These are phyloP conservation scores for Porodaedalea pini DNA, from an alignment of 1,284 basidiomycete genomes.

Conservation along the genomic window DNA sequence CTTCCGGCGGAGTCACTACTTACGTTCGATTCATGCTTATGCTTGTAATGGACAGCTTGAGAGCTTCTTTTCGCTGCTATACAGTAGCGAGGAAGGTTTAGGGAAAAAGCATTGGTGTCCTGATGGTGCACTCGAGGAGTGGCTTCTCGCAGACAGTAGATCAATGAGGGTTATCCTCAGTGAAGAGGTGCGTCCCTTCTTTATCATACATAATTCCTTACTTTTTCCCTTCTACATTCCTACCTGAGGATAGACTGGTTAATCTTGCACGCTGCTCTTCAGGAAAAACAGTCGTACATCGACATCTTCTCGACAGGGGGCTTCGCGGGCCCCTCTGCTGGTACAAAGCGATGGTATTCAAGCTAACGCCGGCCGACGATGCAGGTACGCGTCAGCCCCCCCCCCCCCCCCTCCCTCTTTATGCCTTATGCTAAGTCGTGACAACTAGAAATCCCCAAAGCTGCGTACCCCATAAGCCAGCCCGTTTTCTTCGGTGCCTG, in stretches of 20 bases:
- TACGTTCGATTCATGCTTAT: not conserved
- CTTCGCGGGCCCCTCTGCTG: conserved; percentile 25
- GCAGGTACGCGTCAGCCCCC: conserved; percentile 21
- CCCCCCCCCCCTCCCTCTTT: not conserved
- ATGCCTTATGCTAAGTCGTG: not conserved
- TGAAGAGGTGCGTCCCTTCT: conserved; percentile 23
- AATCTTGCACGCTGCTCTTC: not conserved
- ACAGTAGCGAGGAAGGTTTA: conserved; percentile 26
- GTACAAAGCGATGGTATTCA: conserved; percentile 28
- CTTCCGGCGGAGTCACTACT: too few relatives aligned
- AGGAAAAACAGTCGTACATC: conserved; percentile 7
- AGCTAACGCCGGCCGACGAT: conserved; percentile 27
- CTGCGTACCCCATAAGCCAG: conserved; percentile 18
- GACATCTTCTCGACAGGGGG: conserved; percentile 4
- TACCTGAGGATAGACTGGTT: not conserved
- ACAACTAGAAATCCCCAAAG: conserved; percentile 15
- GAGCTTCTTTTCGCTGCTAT: conserved; percentile 31
- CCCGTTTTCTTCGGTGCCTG: conserved; percentile 24
- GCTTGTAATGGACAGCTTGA: conserved; percentile 26
- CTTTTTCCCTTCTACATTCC: not conserved
- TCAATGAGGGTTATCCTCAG: conserved; percentile 21
- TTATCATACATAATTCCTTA: not conserved
- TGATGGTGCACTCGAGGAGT: conserved; percentile 27
- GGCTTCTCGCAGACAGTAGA: conserved; percentile 26
- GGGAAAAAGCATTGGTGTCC: conserved; percentile 30